phyloP scores from a whole-genome alignment of 2,329 filamentous ascomycete genomes.

The Fusarium protoensiforme region DNA sequence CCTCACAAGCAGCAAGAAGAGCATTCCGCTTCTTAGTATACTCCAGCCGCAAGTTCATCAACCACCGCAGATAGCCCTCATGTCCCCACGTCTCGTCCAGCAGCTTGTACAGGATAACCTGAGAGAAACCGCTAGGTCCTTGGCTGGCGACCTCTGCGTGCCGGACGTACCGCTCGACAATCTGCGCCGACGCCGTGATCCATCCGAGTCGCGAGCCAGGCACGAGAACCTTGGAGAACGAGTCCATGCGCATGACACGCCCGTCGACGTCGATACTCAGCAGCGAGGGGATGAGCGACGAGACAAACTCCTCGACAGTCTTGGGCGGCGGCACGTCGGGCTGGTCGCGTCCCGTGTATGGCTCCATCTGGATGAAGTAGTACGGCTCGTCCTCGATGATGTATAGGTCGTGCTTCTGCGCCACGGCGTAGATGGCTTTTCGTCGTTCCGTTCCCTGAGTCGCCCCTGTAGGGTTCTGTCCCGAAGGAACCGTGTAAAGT shows the following conservation, averaged over 20 bases:
- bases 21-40: slow-evolving; percentile 85
- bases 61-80: slow-evolving; percentile 87
- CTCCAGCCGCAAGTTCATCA: slow-evolving; percentile 82
- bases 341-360: slow-evolving; percentile 69
- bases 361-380: slow-evolving; percentile 91
- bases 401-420: slow-evolving; percentile 84
- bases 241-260: slow-evolving; percentile 89
- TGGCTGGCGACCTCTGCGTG: slow-evolving; percentile 88
- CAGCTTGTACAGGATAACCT: slow-evolving; percentile 87
- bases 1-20: slow-evolving; percentile 83
- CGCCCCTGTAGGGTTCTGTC: slow-evolving; percentile 91
- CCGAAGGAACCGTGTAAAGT: slow-evolving; percentile 74
- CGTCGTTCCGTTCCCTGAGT: slow-evolving; percentile 78
- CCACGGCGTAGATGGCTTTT: slow-evolving; percentile 78
- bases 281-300: slow-evolving; percentile 70
- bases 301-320: slow-evolving; percentile 78
- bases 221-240: slow-evolving; percentile 90
- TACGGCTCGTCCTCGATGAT: slow-evolving; percentile 96
- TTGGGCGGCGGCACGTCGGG: slow-evolving; percentile 65
- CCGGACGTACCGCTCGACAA: slow-evolving; percentile 83
- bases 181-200: slow-evolving; percentile 87
- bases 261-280: slow-evolving; percentile 87
- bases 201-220: slow-evolving; percentile 87
- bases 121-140: slow-evolving; percentile 85
- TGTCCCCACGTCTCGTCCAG: slow-evolving; percentile 97